Evolutionary conservation across 2,329 filamentous ascomycete genomes (phyloP).

Genomic region (Pseudogymnoascus sp.): DNA sequence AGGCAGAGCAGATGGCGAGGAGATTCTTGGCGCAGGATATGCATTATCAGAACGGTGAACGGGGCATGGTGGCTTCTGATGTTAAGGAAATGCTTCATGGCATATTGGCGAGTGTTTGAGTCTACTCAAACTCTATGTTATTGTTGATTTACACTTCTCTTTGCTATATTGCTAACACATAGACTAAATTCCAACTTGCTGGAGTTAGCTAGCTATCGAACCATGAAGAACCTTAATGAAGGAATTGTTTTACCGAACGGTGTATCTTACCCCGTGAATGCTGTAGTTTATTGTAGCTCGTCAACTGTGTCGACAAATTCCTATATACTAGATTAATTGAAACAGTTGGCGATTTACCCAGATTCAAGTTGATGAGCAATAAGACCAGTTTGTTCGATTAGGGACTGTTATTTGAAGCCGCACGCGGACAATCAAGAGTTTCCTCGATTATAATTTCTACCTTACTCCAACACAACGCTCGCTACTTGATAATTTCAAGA

Average conservation of each 20-base stretch:
- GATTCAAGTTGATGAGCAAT: background rate
- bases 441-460: background rate
- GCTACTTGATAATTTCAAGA: conserved; percentile 24
- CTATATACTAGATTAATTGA: background rate
- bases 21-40: conserved; percentile 41
- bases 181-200: background rate
- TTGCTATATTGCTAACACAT: background rate
- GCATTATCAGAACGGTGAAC: conserved; percentile 14
- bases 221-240: background rate
- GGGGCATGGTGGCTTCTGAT: conserved; percentile 11
- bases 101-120: conserved; percentile 12
- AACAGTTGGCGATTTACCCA: background rate
- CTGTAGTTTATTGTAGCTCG: background rate
- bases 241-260: background rate
- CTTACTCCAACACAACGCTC: background rate
- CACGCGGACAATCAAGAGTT: background rate
- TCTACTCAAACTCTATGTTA: background rate
- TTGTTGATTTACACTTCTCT: background rate
- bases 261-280: background rate
- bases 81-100: conserved; percentile 23
- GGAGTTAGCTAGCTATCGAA: background rate
- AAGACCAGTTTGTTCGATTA: background rate
- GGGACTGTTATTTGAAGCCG: background rate
- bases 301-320: background rate
- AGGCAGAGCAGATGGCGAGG: conserved; percentile 55